These are phyloP conservation scores for Syzygium oleosum DNA, from an alignment of 345 rosid genomes.

Conservation along the genomic window DNA sequence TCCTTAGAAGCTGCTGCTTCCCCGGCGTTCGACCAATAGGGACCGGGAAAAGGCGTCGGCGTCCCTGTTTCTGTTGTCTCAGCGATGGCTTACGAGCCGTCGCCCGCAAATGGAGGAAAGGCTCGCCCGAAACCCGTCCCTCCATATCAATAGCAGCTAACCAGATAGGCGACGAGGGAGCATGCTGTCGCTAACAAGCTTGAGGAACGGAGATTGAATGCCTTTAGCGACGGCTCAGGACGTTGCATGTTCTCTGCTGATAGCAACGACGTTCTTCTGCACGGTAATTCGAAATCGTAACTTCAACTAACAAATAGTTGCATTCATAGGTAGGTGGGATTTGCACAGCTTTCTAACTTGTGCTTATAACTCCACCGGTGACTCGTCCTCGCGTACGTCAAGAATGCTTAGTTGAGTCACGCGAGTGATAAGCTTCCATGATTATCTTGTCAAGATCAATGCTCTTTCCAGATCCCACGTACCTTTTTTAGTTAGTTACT, in stretches of 20 bases:
- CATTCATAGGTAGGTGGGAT: not conserved
- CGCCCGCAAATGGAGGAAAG: too few relatives aligned
- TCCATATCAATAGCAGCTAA: too few relatives aligned
- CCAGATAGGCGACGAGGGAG: not conserved
- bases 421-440: not conserved
- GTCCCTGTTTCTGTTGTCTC: too few relatives aligned
- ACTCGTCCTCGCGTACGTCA: not conserved
- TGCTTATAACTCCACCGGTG: rapidly evolving
- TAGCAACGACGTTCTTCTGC: not conserved
- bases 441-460: not conserved
- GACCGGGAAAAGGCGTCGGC: too few relatives aligned
- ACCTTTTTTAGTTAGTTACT: not conserved
- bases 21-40: too few relatives aligned
- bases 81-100: too few relatives aligned
- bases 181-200: not conserved
- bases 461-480: rapidly evolving
- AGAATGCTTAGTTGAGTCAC: not conserved
- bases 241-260: not conserved
- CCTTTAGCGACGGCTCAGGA: not conserved
- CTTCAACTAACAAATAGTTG: not conserved
- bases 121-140: too few relatives aligned
- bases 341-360: not conserved
- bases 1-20: too few relatives aligned
- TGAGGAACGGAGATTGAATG: not conserved
- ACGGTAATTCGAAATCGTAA: not conserved